phyloP scores from a whole-genome alignment of 2,329 filamentous ascomycete species.

The Cercospora canescens region DNA sequence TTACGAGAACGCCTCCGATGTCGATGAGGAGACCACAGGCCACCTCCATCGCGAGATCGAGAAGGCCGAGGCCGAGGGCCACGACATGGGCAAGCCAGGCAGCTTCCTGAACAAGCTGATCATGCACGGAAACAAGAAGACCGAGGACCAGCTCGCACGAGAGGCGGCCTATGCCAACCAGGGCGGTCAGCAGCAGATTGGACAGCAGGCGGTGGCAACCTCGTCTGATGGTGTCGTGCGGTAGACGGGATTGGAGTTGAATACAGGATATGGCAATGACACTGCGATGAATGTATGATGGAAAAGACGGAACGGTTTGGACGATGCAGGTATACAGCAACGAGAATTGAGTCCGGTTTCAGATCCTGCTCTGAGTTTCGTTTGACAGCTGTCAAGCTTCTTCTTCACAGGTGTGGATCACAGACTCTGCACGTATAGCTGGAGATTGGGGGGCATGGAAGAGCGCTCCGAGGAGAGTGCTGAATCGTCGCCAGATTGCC shows the following conservation, averaged over 20 bases:
- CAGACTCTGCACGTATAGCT: no score
- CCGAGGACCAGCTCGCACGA: slow-evolving; percentile 36
- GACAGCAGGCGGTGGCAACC: background rate
- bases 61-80: slow-evolving; percentile 35
- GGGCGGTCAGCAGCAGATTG: slow-evolving; percentile 6
- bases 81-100: slow-evolving; percentile 36
- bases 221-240: slow-evolving; percentile 6
- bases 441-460: no score
- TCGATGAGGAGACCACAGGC: slow-evolving; percentile 41
- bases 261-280: background rate
- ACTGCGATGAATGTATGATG: background rate
- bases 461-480: background rate
- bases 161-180: slow-evolving; percentile 19
- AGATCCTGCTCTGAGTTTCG: background rate
- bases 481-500: no score
- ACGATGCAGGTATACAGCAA: background rate
- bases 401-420: no score
- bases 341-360: slow-evolving; percentile 1
- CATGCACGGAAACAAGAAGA: slow-evolving; percentile 42
- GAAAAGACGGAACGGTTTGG: background rate
- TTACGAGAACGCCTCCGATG: slow-evolving; percentile 33
- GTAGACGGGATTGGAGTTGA: background rate
- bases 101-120: slow-evolving; percentile 40
- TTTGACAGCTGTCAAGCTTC: background rate
- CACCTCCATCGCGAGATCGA: slow-evolving; percentile 38